Evolutionary conservation across 2,329 filamentous ascomycete genomes (phyloP).

Genomic region (Aspergillus neoniger): DNA sequence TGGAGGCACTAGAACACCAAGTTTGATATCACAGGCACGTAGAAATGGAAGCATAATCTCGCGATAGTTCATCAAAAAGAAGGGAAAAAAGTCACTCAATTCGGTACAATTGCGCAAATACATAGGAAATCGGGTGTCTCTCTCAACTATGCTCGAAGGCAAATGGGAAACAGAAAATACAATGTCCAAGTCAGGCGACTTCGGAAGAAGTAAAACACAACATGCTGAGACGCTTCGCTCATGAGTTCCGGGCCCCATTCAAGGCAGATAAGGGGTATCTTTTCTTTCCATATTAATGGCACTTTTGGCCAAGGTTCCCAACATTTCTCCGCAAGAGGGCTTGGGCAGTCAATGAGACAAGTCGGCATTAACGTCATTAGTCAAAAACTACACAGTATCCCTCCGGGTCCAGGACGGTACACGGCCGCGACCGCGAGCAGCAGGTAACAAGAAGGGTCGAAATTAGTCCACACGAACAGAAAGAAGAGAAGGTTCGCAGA

Average conservation of each 20-base stretch:
- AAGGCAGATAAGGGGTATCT: slow-evolving; percentile 1
- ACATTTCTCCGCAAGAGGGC: neutral
- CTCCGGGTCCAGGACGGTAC: neutral
- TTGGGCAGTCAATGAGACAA: neutral
- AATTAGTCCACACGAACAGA: neutral
- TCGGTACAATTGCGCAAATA: neutral
- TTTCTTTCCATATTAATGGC: neutral
- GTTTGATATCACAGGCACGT: neutral
- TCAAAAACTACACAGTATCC: slow-evolving; percentile 1
- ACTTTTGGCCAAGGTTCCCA: neutral
- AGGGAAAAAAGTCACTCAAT: neutral
- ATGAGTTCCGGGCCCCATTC: neutral
- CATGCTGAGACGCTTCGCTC: slow-evolving; percentile 3
- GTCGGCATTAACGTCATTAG: neutral
- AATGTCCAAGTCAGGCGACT: slow-evolving; percentile 10
- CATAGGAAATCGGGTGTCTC: slow-evolving; percentile 9
- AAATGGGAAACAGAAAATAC: slow-evolving; percentile 7
- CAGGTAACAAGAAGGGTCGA: neutral
- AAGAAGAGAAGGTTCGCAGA: neutral
- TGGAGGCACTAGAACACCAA: neutral
- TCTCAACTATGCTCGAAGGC: slow-evolving; percentile 11
- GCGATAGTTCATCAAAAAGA: neutral
- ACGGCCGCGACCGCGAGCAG: neutral
- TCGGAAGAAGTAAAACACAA: slow-evolving; percentile 3
- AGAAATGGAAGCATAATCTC: slow-evolving; percentile 3